Conservation (phyloP, 768 basidiomycete genomes). For the Piloderma croceum region DNA sequence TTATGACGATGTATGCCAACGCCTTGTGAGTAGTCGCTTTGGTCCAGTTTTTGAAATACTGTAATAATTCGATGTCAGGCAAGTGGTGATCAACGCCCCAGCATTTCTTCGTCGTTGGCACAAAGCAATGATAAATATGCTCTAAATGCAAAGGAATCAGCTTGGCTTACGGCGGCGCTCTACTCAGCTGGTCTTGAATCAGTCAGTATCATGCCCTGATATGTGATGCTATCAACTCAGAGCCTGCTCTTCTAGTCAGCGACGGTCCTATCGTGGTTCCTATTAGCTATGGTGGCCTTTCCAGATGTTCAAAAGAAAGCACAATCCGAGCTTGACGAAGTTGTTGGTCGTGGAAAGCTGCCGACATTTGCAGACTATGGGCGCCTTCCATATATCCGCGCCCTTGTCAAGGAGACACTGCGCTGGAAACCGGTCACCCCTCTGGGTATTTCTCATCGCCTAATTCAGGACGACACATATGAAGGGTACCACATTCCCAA, state of each 20-base stretch:
- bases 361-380: conserved; percentile 29
- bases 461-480: conserved; percentile 13
- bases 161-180: conserved; percentile 13
- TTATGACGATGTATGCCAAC: conserved; percentile 8
- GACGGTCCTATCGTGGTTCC: conserved; percentile 26
- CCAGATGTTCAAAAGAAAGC: conserved; percentile 30
- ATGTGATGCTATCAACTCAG: no score
- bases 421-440: conserved; percentile 30
- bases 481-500: conserved; percentile 19
- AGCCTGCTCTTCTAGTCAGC: no score
- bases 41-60: conserved; percentile 17
- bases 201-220: no score
- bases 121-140: conserved; percentile 7
- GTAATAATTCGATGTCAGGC: conserved; percentile 4
- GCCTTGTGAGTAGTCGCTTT: conserved; percentile 13
- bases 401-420: conserved; percentile 29
- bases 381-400: conserved; percentile 29
- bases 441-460: conserved; percentile 22
- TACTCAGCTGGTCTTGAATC: no score
- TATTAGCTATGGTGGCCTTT: conserved; percentile 31
- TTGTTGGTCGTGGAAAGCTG: conserved; percentile 28
- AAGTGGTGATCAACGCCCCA: conserved; percentile 5
- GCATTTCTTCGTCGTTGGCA: conserved; percentile 8
- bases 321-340: conserved; percentile 33
- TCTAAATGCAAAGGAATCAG: conserved; percentile 9